These are phyloP conservation scores for Cymbopogon citratus DNA, from an alignment of 176 grass and related monocot species.

Conservation along the genomic window DNA sequence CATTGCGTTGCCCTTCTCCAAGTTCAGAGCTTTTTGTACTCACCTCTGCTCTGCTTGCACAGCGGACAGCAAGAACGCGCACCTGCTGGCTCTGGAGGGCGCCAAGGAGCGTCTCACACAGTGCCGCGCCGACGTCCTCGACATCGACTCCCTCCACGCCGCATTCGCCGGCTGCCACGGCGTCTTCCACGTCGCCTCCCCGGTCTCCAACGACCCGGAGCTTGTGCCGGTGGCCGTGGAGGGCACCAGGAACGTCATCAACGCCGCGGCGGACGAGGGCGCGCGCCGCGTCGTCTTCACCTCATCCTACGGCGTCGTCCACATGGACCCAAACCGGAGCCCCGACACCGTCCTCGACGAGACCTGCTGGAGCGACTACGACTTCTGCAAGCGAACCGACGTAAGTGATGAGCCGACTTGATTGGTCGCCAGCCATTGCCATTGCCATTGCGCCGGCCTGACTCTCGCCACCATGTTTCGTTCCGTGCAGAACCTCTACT, in stretches of 20 bases:
- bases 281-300: slow-evolving; percentile 36
- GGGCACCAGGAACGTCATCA: slow-evolving; percentile 40
- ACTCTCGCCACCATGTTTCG: neutral
- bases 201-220: slow-evolving; percentile 26
- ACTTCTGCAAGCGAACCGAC: slow-evolving; percentile 36
- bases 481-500: slow-evolving; percentile 40
- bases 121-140: slow-evolving; percentile 42
- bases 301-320: slow-evolving; percentile 46
- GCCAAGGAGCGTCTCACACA: slow-evolving; percentile 34
- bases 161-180: slow-evolving; percentile 45
- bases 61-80: slow-evolving; percentile 43
- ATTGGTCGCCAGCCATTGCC: too few relatives aligned
- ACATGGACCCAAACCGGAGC: slow-evolving; percentile 59
- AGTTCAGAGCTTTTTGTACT: too few relatives aligned
- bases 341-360: slow-evolving; percentile 54
- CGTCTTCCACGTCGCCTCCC: slow-evolving; percentile 59
- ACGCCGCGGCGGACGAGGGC: slow-evolving; percentile 26
- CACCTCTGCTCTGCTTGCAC: too few relatives aligned
- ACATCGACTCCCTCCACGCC: neutral
- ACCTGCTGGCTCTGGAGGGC: slow-evolving; percentile 15
- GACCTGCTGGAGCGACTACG: slow-evolving; percentile 54
- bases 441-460: too few relatives aligned
- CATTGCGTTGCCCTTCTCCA: too few relatives aligned
- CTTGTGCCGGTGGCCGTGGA: slow-evolving; percentile 41
- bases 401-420: neutral